Percentiles rank a stretch among this genome's conserved stretches.
phyloP scores from a whole-genome alignment of 768 basidiomycete species.

The Lentinula boryana region DNA sequence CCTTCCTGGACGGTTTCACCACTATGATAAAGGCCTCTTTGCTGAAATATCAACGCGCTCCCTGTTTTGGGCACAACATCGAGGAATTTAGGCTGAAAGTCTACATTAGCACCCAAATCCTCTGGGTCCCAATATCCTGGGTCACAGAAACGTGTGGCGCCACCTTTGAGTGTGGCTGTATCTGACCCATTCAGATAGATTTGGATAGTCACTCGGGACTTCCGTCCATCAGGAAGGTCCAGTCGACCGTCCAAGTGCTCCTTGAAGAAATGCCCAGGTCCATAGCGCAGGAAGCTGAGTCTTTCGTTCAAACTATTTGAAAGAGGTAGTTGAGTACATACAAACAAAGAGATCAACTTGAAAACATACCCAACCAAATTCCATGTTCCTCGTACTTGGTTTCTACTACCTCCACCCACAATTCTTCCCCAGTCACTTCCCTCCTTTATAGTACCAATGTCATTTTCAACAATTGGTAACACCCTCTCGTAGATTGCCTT shows the following conservation, averaged over 20 bases:
- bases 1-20: slow-evolving; percentile 33
- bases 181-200: slow-evolving; percentile 31
- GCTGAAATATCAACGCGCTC: slow-evolving; percentile 35
- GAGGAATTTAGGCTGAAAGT: slow-evolving; percentile 16
- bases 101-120: background rate
- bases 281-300: slow-evolving; percentile 38
- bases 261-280: slow-evolving; percentile 34
- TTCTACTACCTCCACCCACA: slow-evolving; percentile 19
- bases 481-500: slow-evolving; percentile 28
- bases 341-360: background rate
- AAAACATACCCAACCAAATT: slow-evolving; percentile 27
- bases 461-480: slow-evolving; percentile 29
- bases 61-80: slow-evolving; percentile 39
- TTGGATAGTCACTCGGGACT: slow-evolving; percentile 37
- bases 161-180: slow-evolving; percentile 22
- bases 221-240: slow-evolving; percentile 27
- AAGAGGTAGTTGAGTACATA: background rate
- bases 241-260: slow-evolving; percentile 31
- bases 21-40: slow-evolving; percentile 31
- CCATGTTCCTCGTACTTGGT: slow-evolving; percentile 24
- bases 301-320: slow-evolving; percentile 31
- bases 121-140: slow-evolving; percentile 11
- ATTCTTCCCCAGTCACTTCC: slow-evolving; percentile 28
- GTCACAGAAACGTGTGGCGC: slow-evolving; percentile 35
- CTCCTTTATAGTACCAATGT: slow-evolving; percentile 25